Base-by-base conservation (phyloP, 257 asterid species). In the Solanum pinnatisectum region DNA sequence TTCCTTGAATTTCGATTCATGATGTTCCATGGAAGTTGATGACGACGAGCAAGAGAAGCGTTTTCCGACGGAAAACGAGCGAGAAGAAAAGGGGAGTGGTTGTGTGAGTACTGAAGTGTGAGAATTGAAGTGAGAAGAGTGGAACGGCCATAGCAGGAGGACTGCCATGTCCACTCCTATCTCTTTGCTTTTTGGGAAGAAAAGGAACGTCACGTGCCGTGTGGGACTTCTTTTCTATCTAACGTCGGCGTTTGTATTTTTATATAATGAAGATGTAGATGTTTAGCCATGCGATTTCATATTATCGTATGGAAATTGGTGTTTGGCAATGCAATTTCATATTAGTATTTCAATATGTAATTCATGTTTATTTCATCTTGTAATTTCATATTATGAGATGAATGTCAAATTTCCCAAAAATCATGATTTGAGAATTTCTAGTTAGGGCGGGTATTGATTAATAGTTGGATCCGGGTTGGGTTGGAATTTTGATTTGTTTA, bases 1-100 rank as follows among this genome's bases (percentile, higher is more conserved):
- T 37, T 94, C 98, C 94, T 89, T 90, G 93, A 95, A 93, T 81
- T 94, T 94, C 5, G 89, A 27, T 44, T 79, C 91, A 67, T 93
- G 86, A 2, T 72, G 42, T 56, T 89, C 87, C 79, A 84, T 20
- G 37, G 33, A 23, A 27, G 9, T 46, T 3, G 89, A 84, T 2
- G 83, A 70, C 5, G 84, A 70, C 12, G 84, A 81, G 22, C 83
- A 88, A 37, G 72, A 59, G 18, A 40, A 7, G 65, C 60, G 56
- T 32, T 46, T 44, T 39, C 46, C 39, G 10, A 56, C 5, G 60
- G 25, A 39, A 36, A 25, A 44, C 8, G 86, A 22, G 10, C 87
- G 10, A 67, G 44, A 77, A 42, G 70, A 67, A 44, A 20, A 56
- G 23, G 65, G 68, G 11, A 60, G 39, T 15, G 23, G 35, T 25